These are phyloP conservation scores for Solanum bukasovii DNA, from an alignment of 257 asterid species.

Conservation along the genomic window DNA sequence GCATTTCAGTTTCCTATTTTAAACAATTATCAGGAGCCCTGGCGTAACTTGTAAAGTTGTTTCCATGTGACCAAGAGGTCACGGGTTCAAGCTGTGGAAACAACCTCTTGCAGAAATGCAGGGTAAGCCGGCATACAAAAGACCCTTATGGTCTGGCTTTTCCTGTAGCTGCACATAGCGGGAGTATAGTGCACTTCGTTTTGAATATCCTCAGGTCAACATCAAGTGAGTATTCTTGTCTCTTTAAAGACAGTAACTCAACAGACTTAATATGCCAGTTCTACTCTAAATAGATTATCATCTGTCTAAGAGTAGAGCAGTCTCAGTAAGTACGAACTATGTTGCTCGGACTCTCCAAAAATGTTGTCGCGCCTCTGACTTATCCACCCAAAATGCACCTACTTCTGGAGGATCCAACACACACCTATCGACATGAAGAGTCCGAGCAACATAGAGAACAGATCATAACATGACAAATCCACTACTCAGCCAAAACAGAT, in stretches of 20 bases:
- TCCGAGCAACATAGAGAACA: not conserved
- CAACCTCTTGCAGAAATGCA: too few relatives aligned
- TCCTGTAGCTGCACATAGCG: too few relatives aligned
- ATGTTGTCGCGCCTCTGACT: not conserved
- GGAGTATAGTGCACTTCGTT: not conserved
- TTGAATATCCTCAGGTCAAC: not conserved
- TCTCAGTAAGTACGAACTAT: not conserved
- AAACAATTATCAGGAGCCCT: not conserved
- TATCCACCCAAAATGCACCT: not conserved
- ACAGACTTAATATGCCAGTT: not conserved
- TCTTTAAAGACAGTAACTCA: not conserved
- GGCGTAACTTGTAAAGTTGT: too few relatives aligned
- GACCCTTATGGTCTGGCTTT: too few relatives aligned
- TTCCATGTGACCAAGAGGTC: too few relatives aligned
- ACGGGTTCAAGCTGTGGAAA: too few relatives aligned
- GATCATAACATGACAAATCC: not conserved
- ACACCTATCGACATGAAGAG: not conserved
- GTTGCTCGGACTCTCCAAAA: not conserved
- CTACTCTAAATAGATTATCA: not conserved
- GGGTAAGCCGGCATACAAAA: too few relatives aligned
- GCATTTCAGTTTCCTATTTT: not conserved
- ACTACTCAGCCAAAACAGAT: not conserved
- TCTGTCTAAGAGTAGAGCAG: not conserved
- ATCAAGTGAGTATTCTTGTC: not conserved
- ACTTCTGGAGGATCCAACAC: not conserved